Conservation (phyloP, 1,284 basidiomycete genomes). For the Tilletia indica region DNA sequence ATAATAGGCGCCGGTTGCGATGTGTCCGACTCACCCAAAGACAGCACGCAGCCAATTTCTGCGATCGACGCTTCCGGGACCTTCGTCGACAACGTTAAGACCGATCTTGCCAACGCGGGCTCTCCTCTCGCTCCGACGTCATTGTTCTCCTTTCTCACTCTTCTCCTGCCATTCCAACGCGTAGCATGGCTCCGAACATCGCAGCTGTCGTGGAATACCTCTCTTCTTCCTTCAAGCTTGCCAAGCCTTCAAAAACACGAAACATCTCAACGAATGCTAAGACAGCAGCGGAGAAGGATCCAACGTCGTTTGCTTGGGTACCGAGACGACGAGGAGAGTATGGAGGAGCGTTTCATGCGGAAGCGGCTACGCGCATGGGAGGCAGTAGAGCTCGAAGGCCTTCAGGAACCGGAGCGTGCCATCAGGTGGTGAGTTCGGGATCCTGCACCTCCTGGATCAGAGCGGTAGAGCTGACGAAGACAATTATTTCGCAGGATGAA, state of each 20-base stretch:
- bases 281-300: not conserved
- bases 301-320: constrained; percentile 5
- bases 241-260: constrained; percentile 15
- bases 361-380: constrained; percentile 36
- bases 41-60: no score
- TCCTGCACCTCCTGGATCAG: not conserved
- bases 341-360: constrained; percentile 21
- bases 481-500: constrained; percentile 68
- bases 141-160: not conserved
- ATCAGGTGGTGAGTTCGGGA: constrained; percentile 34
- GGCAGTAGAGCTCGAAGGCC: constrained; percentile 26
- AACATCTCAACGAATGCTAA: not conserved
- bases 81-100: not conserved
- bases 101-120: not conserved
- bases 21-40: not conserved
- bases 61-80: not conserved
- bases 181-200: constrained; percentile 15
- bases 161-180: constrained; percentile 12
- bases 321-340: constrained; percentile 27
- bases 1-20: not conserved
- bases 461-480: not conserved
- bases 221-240: not conserved
- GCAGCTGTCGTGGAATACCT: constrained; percentile 6
- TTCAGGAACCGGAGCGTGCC: constrained; percentile 45
- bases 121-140: not conserved